A percentile compares a stretch with the other conserved stretches of the same genome.
Conservation (phyloP, 2,329 filamentous ascomycete species). For the Chaetomium olivaceum region DNA sequence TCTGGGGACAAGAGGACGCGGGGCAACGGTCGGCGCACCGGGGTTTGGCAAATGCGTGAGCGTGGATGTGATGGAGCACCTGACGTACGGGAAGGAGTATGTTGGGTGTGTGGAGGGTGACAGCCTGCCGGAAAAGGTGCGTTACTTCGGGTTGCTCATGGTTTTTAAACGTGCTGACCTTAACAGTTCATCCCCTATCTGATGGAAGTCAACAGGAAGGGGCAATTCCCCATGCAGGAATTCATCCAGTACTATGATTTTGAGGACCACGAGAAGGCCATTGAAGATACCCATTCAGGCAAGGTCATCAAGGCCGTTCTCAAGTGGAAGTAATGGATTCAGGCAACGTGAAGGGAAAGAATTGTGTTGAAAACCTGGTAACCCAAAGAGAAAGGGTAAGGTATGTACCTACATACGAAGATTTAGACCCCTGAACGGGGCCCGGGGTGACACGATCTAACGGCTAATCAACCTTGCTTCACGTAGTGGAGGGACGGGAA, state of each 20-base stretch:
- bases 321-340: slow-evolving; percentile 29
- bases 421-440: too few species aligned
- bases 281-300: slow-evolving; percentile 37
- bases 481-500: too few species aligned
- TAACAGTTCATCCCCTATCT: slow-evolving; percentile 39
- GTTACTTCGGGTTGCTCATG: slow-evolving; percentile 9
- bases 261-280: slow-evolving; percentile 35
- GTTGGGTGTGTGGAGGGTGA: slow-evolving; percentile 37
- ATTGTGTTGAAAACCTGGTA: neutral
- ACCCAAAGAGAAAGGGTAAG: neutral
- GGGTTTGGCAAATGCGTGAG: slow-evolving; percentile 28
- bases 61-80: slow-evolving; percentile 35
- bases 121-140: slow-evolving; percentile 31
- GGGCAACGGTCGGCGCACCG: slow-evolving; percentile 35
- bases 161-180: slow-evolving; percentile 4
- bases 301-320: slow-evolving; percentile 40
- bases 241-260: slow-evolving; percentile 39
- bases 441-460: too few species aligned
- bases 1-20: slow-evolving; percentile 37
- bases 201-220: slow-evolving; percentile 39
- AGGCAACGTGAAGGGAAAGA: neutral
- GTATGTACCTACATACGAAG: too few species aligned
- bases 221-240: slow-evolving; percentile 39
- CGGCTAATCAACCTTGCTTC: too few species aligned
- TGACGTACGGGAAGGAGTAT: slow-evolving; percentile 36